Base-by-base conservation (phyloP, 768 basidiomycete species). In the Collybiopsis luxurians region DNA sequence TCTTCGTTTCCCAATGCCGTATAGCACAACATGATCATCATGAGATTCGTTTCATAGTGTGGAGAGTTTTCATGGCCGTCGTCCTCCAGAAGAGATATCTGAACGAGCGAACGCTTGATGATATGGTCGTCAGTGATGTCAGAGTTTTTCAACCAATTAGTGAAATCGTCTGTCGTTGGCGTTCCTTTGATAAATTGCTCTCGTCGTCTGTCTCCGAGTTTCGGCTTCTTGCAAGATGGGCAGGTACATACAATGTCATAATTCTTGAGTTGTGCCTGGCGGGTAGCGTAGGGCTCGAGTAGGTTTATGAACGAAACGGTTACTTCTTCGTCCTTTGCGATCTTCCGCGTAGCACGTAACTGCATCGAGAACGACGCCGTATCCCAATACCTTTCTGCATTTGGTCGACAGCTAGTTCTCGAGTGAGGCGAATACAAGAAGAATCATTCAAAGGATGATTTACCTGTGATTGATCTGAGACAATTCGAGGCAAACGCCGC, bases 391-490 rank as follows among this genome's bases (percentile, higher is more conserved):
- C 53, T 56, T 19, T 43, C 30, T 3, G 56, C 58, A 51, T 66
- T 66, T 9, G 64, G 64, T 24, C 59, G 47, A 40, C 64, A 66
- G 54, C 64, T 66, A 43, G 2, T 15, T 21, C 13, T 24, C 9
- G 17, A 40, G 40, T 34, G 49, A 51, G 27, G 21, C 42, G 7
- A 1, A 1, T 3, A 31, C 19, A 17, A 17, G 49, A 45, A 6
- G 21, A 26, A 21, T 19, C 3, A 11, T n/a, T 38, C 23, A 17
- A 26, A 28, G 31, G 24, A 38, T 28, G 15, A 48, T 55, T 12
- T 21, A 71, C 74, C 74, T 74, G 53, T 75, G 74, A 44, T 75
- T 76, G 42, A 74, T 62, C 21, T 73, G 69, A n/a, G 72, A 71
- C 47, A 71, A 63, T 6, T 61, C 55, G 12, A 66, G 66, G 57